These are phyloP conservation scores for Cinnamomum chago DNA, from an alignment of 164 flowering plant species.

Conservation along the genomic window DNA sequence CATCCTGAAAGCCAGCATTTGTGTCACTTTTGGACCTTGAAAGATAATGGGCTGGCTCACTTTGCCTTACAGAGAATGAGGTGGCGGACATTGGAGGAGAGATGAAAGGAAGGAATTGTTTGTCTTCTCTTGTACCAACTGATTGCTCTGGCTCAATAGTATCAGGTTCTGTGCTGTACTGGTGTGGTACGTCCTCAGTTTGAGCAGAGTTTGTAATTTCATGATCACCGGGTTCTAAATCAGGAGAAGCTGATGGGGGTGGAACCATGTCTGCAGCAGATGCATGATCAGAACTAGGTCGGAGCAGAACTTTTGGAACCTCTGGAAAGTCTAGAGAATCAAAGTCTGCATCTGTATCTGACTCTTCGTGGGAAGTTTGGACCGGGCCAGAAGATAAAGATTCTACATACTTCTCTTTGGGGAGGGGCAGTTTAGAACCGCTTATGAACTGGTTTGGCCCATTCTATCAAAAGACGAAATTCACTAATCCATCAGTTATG, in stretches of 20 bases:
- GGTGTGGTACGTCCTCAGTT: neutral
- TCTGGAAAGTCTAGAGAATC: constrained; percentile 75
- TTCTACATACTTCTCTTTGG: constrained; percentile 67
- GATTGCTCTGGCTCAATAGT: neutral
- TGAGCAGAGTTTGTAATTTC: neutral
- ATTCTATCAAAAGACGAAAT: constrained; percentile 40
- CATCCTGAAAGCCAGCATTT: constrained; percentile 72
- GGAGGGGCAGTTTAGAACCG: constrained; percentile 70
- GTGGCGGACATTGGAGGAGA: constrained; percentile 50
- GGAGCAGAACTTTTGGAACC: constrained; percentile 58
- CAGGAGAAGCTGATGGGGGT: constrained; percentile 4
- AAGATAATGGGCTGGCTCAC: constrained; percentile 2
- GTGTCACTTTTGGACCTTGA: constrained; percentile 30
- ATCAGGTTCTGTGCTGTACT: neutral
- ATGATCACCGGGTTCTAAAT: neutral
- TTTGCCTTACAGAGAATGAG: constrained; percentile 22
- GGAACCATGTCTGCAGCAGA: constrained; percentile 31
- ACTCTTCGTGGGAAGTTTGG: constrained; percentile 28
- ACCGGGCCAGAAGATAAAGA: constrained; percentile 24
- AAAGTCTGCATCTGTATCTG: constrained; percentile 50
- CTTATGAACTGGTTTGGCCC: constrained; percentile 74
- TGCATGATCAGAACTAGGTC: constrained; percentile 25
- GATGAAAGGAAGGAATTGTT: constrained; percentile 68
- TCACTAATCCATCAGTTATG: neutral
- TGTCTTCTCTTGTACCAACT: constrained; percentile 30